Conservation (phyloP, 2,329 filamentous ascomycete species). For the Botryotinia narcissicola region DNA sequence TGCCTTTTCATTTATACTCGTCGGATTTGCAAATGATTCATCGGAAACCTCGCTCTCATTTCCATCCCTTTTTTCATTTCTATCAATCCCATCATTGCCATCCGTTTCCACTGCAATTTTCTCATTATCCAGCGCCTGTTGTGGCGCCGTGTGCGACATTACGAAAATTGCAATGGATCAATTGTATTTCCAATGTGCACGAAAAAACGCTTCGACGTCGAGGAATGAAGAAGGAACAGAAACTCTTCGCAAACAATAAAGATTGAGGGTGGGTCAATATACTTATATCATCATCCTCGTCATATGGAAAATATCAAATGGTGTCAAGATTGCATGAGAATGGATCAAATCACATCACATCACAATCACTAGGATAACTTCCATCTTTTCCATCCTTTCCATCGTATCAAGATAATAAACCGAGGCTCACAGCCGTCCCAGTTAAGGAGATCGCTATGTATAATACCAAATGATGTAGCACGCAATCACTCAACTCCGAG, state of each 20-base stretch:
- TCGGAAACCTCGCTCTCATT: conserved; percentile 21
- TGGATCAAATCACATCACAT: conserved; percentile 1
- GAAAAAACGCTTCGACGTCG: not conserved
- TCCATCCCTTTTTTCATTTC: conserved; percentile 7
- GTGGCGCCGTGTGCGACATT: not conserved
- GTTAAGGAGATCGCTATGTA: not conserved
- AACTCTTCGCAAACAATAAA: too few relatives aligned
- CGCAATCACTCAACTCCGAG: not conserved
- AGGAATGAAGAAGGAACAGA: not conserved
- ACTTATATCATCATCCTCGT: not conserved
- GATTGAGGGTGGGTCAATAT: not conserved
- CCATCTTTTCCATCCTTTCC: too few relatives aligned
- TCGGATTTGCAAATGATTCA: conserved; percentile 28
- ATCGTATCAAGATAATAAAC: not conserved
- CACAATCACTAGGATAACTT: not conserved
- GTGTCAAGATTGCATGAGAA: not conserved
- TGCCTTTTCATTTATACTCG: conserved; percentile 51
- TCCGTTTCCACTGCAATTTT: not conserved
- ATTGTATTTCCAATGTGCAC: not conserved
- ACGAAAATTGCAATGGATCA: too few relatives aligned
- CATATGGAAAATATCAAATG: not conserved
- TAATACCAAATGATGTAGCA: not conserved
- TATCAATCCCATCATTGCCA: not conserved
- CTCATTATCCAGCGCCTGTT: not conserved
- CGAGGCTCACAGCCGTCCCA: not conserved